Percentiles rank a stretch among this genome's conserved stretches.
phyloP scores from a whole-genome alignment of 1,284 basidiomycete species.

The Cutaneotrichosporon spelunceum region DNA sequence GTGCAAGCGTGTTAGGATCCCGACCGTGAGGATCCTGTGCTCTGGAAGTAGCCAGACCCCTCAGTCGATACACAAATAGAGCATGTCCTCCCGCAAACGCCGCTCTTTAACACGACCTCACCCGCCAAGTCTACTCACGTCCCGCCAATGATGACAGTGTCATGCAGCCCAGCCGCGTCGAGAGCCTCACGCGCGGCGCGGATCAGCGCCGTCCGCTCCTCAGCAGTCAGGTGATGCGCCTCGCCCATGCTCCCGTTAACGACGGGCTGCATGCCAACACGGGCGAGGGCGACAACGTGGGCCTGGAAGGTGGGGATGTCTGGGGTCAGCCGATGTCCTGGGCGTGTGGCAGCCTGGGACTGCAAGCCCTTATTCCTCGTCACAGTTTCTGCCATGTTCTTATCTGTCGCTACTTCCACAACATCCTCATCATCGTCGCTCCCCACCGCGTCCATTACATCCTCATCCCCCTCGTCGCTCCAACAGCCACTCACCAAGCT shows the following conservation, averaged over 20 bases:
- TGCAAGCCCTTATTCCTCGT: too few relatives aligned
- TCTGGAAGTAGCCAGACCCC: too few relatives aligned
- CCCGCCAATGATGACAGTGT: constrained; percentile 72
- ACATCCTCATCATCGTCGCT: too few relatives aligned
- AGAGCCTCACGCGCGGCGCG: constrained; percentile 67
- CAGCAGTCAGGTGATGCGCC: constrained; percentile 71
- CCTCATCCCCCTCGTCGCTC: too few relatives aligned
- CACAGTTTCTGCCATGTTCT: too few relatives aligned
- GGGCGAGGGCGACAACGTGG: constrained; percentile 69
- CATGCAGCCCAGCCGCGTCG: constrained; percentile 61
- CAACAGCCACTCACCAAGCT: constrained; percentile 64
- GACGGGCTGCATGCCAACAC: constrained; percentile 70
- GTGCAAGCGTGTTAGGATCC: too few relatives aligned
- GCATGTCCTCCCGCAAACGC: too few relatives aligned
- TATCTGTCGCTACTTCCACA: too few relatives aligned
- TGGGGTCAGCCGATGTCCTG: constrained; percentile 37
- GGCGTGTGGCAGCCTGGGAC: too few relatives aligned
- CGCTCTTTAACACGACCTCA: not conserved
- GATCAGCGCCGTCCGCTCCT: constrained; percentile 69
- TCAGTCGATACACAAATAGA: not conserved
- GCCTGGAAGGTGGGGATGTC: constrained; percentile 68
- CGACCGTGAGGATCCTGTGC: too few relatives aligned
- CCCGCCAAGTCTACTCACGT: constrained; percentile 53
- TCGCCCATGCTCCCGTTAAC: constrained; percentile 62
- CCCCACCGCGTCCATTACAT: too few relatives aligned